phyloP scores from a whole-genome alignment of 208 protist species.

The Trypanosoma platydactyli region DNA sequence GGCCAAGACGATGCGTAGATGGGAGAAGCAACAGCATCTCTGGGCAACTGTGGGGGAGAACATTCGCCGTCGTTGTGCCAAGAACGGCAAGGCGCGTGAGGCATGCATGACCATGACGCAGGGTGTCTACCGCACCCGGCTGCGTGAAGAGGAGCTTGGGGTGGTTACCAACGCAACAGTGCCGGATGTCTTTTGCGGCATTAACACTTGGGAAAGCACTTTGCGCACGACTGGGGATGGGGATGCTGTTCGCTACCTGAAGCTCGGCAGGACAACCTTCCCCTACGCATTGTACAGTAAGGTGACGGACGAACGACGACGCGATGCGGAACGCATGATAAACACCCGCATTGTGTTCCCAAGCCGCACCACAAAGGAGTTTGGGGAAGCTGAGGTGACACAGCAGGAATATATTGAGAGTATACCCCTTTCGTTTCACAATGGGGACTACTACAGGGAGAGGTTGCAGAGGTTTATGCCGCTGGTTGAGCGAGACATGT shows the following conservation, averaged over 20 bases:
- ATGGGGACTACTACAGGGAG: slow-evolving; percentile 50
- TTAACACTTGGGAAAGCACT: slow-evolving; percentile 57
- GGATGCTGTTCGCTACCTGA: slow-evolving; percentile 50
- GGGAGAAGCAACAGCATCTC: slow-evolving; percentile 64
- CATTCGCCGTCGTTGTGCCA: slow-evolving; percentile 21
- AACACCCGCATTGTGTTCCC: slow-evolving; percentile 58
- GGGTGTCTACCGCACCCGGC: slow-evolving; percentile 37
- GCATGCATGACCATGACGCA: slow-evolving; percentile 41
- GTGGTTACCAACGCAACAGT: slow-evolving; percentile 49
- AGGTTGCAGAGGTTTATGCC: slow-evolving; percentile 40
- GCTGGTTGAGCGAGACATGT: slow-evolving; percentile 53
- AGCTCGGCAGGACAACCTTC: slow-evolving; percentile 57
- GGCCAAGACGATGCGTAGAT: slow-evolving; percentile 57
- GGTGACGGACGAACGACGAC: slow-evolving; percentile 34
- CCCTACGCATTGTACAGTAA: slow-evolving; percentile 75
- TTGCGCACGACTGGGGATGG: slow-evolving; percentile 41
- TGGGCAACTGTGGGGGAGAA: slow-evolving; percentile 46
- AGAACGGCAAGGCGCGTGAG: background rate
- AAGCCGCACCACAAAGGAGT: background rate
- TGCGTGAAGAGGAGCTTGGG: slow-evolving; percentile 51
- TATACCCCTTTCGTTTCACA: slow-evolving; percentile 2
- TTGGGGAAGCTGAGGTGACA: background rate
- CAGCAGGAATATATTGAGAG: background rate
- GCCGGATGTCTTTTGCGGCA: slow-evolving; percentile 24
- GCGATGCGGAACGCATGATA: slow-evolving; percentile 37